These are phyloP conservation scores for Phaeosphaeriaceae sp. DNA, from an alignment of 2,329 filamentous ascomycete species.

Conservation along the genomic window DNA sequence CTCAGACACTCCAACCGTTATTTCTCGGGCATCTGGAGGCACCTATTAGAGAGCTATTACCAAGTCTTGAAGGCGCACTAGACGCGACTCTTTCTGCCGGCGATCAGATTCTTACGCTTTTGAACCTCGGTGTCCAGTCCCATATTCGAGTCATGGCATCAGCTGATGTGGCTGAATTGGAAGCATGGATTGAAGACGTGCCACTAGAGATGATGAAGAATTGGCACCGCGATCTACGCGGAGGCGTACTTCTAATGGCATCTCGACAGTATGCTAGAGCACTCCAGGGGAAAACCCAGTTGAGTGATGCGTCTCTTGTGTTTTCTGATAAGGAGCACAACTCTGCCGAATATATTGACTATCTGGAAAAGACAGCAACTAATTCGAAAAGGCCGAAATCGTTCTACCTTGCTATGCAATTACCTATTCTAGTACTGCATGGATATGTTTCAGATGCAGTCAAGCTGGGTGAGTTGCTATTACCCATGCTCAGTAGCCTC, in stretches of 20 bases:
- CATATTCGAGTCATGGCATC: constrained; percentile 72
- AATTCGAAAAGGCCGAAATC: constrained; percentile 70
- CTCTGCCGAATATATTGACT: constrained; percentile 60
- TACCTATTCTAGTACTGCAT: constrained; percentile 52
- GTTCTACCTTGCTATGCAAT: constrained; percentile 67
- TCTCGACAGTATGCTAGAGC: constrained; percentile 71
- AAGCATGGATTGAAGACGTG: constrained; percentile 73
- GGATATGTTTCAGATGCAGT: constrained; percentile 53
- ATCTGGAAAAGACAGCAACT: constrained; percentile 55
- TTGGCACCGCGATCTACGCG: constrained; percentile 74
- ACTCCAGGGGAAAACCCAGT: constrained; percentile 74
- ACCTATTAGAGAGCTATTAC: constrained; percentile 64
- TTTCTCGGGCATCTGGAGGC: constrained; percentile 74
- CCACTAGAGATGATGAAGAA: constrained; percentile 75
- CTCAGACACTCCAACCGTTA: constrained; percentile 71
- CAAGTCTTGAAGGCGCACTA: constrained; percentile 67
- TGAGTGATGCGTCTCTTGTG: constrained; percentile 59
- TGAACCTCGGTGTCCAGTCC: constrained; percentile 72
- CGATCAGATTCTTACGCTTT: constrained; percentile 73
- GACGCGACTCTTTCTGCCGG: constrained; percentile 71
- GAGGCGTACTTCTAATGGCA: constrained; percentile 71
- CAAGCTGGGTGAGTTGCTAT: constrained; percentile 49
- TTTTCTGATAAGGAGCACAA: constrained; percentile 74
- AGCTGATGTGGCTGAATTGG: constrained; percentile 72
- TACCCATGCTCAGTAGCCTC: constrained; percentile 50